Evolutionary conservation across 768 basidiomycete species (phyloP).

Genomic region (Chalciporus pseudorubinellus): DNA sequence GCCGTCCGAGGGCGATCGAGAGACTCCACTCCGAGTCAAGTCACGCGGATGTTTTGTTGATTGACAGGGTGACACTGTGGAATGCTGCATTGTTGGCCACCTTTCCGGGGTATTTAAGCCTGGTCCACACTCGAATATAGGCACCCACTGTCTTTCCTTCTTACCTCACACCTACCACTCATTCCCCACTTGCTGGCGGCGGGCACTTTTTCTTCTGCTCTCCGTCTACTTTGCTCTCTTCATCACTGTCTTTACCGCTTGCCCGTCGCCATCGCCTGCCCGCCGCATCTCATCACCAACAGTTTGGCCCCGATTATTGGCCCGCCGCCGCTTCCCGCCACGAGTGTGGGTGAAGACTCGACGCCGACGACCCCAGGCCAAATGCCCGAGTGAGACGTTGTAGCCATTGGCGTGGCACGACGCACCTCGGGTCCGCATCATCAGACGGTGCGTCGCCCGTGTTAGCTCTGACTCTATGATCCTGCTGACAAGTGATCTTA

Average conservation of each 20-base stretch:
- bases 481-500: no score
- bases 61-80: not conserved
- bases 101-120: not conserved
- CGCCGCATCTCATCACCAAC: not conserved
- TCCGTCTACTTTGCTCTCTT: no score
- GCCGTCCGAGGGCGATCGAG: no score
- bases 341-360: not conserved
- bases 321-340: not conserved
- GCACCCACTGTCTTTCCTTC: not conserved
- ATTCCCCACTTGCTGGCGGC: not conserved
- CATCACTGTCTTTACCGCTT: no score
- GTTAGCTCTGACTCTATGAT: no score
- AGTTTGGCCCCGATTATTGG: not conserved
- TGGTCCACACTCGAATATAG: not conserved
- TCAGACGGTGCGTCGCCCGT: no score
- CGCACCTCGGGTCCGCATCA: no score
- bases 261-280: not conserved
- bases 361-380: not conserved
- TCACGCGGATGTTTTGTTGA: not conserved
- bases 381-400: no score
- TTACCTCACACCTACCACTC: no score
- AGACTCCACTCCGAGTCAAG: not conserved
- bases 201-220: not conserved
- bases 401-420: no score
- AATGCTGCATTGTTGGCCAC: not conserved